Base-by-base conservation (phyloP, 2,329 filamentous ascomycete species). In the Akanthomyces lecanii region DNA sequence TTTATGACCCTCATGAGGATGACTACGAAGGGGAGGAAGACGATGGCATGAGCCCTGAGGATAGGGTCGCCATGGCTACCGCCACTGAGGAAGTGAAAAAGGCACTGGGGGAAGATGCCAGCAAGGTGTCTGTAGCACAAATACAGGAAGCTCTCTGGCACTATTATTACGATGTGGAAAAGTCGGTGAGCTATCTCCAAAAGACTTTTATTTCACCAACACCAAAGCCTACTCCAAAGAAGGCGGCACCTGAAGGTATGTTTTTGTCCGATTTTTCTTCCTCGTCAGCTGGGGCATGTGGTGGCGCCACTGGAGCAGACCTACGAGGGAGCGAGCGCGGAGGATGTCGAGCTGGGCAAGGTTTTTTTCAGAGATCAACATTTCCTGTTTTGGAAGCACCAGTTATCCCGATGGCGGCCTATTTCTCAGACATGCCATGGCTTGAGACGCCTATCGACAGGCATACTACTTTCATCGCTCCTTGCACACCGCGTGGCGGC, bases 121-220 rank as follows among this genome's bases (percentile, higher is more conserved):
- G 77, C 66, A 86, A 84, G 65, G 81, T 88, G 69, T 83, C 81
- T 42, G 77, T 74, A 52, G 74, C 71, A 44, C 89, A 97, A 71
- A 94, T 97, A 66, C 87, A 96, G 73, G 94, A 98, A 65, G 85
- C 93, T 0, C 77, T 99, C 18, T 98, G 92, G 92, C 87, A 99
- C 76, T 97, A 97, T 75, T 98, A 94, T 74, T 98, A 93, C 73
- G 93, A 99, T 70, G 82, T 97, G 36, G 89, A 87, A 63, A 97
- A 97, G 75, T 87, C 91, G 1, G 89, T 96, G 44, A 82, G 84
- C 63, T 97, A 96, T 71, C 76, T 99, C 63, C 84, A 87, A 66
- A 89, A 87, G 81, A 87, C 81, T 38, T 84, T 79, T 67, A 77
- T 85, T 67, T 75, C 77, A 8, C 77, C 77, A 51, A 71, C 78